Conservation (phyloP, 768 basidiomycete species). For the Suillus weaverae region DNA sequence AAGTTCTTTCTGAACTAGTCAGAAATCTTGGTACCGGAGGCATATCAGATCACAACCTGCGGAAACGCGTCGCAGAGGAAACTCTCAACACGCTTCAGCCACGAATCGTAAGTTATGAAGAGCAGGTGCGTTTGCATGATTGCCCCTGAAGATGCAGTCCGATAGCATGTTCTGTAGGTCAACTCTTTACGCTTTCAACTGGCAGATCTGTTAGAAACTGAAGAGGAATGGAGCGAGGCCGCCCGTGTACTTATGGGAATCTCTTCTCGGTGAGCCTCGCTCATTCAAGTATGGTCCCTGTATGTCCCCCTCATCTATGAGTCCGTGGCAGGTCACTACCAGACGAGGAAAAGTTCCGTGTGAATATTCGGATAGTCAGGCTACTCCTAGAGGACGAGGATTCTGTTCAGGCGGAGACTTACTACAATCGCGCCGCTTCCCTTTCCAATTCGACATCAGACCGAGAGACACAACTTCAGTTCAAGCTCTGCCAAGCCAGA, state of each 20-base stretch:
- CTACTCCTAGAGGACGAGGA: constrained; percentile 95
- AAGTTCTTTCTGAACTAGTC: constrained; percentile 84
- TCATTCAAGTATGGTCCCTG: constrained; percentile 36
- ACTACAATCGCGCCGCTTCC: constrained; percentile 93
- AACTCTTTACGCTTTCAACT: constrained; percentile 83
- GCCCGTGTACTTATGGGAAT: constrained; percentile 92
- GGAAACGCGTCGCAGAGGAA: constrained; percentile 74
- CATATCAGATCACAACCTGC: constrained; percentile 53
- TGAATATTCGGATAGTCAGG: constrained; percentile 94
- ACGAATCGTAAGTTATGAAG: constrained; percentile 88
- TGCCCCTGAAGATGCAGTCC: constrained; percentile 9
- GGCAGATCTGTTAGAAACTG: constrained; percentile 84
- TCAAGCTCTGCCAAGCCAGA: constrained; percentile 92
- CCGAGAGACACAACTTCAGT: constrained; percentile 76
- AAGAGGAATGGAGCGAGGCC: constrained; percentile 93
- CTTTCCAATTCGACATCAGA: constrained; percentile 80
- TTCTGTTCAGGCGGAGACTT: constrained; percentile 95
- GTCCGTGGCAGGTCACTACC: constrained; percentile 49
- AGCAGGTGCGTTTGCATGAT: constrained; percentile 64
- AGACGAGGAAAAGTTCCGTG: constrained; percentile 84
- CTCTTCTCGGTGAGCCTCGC: constrained; percentile 75
- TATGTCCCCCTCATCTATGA: constrained; percentile 4
- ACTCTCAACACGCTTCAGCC: constrained; percentile 71
- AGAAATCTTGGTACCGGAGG: constrained; percentile 58
- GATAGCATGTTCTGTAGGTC: constrained; percentile 48